phyloP scores from a whole-genome alignment of 495 filamentous ascomycete species.

The Penicillium antarcticum region DNA sequence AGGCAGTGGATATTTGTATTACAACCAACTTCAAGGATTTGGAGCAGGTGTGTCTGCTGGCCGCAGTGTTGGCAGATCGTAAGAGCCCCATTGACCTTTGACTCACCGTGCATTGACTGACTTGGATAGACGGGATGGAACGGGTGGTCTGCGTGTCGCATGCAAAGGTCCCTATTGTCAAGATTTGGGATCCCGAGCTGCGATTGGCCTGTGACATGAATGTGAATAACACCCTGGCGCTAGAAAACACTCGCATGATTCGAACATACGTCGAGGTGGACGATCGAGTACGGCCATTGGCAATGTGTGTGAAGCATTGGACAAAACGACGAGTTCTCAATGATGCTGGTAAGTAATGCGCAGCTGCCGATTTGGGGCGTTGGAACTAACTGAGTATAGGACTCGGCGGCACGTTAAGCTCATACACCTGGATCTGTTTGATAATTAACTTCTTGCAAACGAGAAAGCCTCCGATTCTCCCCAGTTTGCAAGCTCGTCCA shows the following conservation, averaged over 20 bases:
- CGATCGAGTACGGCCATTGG: conserved; percentile 81
- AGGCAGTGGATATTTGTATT: conserved; percentile 91
- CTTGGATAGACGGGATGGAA: conserved; percentile 81
- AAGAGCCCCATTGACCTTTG: conserved; percentile 29
- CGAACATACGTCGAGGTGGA: conserved; percentile 96
- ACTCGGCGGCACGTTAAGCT: conserved; percentile 90
- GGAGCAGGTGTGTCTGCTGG: conserved; percentile 83
- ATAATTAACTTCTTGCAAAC: conserved; percentile 96
- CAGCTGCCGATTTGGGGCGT: too few relatives aligned
- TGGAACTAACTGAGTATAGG: conserved; percentile 31
- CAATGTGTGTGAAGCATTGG: conserved; percentile 97
- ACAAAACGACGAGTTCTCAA: conserved; percentile 88
- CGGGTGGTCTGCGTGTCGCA: conserved; percentile 88
- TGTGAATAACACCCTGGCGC: conserved; percentile 89
- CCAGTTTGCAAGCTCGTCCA: conserved; percentile 76
- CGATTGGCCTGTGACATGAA: conserved; percentile 96
- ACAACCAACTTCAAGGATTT: conserved; percentile 82
- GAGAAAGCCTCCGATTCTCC: conserved; percentile 81
- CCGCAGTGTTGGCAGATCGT: conserved; percentile 81
- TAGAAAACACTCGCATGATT: conserved; percentile 98
- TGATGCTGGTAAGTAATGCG: conserved; percentile 54
- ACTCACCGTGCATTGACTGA: neutral
- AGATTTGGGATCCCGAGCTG: conserved; percentile 96
- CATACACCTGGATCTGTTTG: conserved; percentile 99
- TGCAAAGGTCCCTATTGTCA: conserved; percentile 97